Base-by-base conservation (phyloP, 176 grass and related monocot genomes). In the Paspalum notatum region DNA sequence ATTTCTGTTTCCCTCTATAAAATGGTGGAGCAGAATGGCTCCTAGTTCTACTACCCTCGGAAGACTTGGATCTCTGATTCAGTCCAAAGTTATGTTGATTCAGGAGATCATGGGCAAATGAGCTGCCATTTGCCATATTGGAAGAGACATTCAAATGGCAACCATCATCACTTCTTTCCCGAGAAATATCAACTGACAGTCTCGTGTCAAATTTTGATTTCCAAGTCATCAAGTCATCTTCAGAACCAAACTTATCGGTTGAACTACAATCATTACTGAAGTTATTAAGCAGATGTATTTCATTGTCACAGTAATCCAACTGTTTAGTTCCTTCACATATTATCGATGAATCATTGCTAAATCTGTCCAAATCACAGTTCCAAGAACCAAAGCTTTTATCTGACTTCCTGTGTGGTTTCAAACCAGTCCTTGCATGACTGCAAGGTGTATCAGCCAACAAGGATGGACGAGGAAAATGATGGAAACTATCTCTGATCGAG, bases 1-100 rank as follows among this genome's bases (percentile, higher is more conserved):
- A 89, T 85, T 98, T 98, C 65, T 15, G 66, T 83, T 93, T 98
- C 65, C 81, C 90, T 84, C 44, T 92, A 86, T 91, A 90, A 85
- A 94, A 93, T 78, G 95, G 95, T 82, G 92, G 95, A 59, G 95
- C 92, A 42, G 95, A 94, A 67, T 27, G 38, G 78, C 95, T 92
- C 80, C 86, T 89, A 75, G 81, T 74, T 85, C 85, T 91, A 87
- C 51, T 85, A 83, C 52, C 66, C 60, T 85, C 83, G 45, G 49
- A 80, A 82, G 44, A 39, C 81, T 42, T 84, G 62, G 66, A 59
- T 81, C 71, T 76, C 50, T 52, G 59, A 42, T 59, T 50, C 44
- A 58, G 74, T 82, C 16, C 40, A 86, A 84, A 78, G 69, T 86
- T 50, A 60, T 81, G 63, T 49, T 70, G 80, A 81, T 88, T 71